Conservation (phyloP, 345 rosid genomes). For the Clarkia xantiana region DNA sequence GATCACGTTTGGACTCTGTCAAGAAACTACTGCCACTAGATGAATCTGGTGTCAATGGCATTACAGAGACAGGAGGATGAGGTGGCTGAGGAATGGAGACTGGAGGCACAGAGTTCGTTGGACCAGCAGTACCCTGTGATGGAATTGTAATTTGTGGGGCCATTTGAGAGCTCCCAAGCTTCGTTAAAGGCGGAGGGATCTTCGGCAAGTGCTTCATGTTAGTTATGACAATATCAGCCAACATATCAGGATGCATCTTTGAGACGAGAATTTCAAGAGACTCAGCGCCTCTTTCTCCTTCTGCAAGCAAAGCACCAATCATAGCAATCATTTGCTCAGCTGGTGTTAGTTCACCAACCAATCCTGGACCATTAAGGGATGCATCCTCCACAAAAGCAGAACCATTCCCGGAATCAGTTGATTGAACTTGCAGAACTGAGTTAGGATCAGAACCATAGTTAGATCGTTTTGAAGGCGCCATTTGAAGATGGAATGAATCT, state of each 20-base stretch:
- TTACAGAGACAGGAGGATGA: slow-evolving; percentile 22
- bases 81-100: slow-evolving; percentile 25
- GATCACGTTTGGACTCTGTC: slow-evolving; percentile 78
- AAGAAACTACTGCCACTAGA: slow-evolving; percentile 25
- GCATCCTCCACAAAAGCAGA: slow-evolving; percentile 41
- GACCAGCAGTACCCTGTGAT: slow-evolving; percentile 28
- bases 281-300: slow-evolving; percentile 97
- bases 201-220: slow-evolving; percentile 94
- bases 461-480: slow-evolving; percentile 52
- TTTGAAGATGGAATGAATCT: slow-evolving; percentile 39
- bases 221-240: slow-evolving; percentile 90
- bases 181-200: slow-evolving; percentile 43
- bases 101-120: slow-evolving; percentile 33
- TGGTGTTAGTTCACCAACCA: slow-evolving; percentile 61
- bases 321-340: slow-evolving; percentile 94
- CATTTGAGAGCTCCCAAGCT: slow-evolving; percentile 26
- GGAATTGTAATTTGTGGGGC: slow-evolving; percentile 28
- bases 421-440: slow-evolving; percentile 24
- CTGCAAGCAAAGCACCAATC: slow-evolving; percentile 98
- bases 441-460: slow-evolving; percentile 31
- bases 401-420: slow-evolving; percentile 37
- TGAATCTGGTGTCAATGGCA: slow-evolving; percentile 29
- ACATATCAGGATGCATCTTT: slow-evolving; percentile 87
- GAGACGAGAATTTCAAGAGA: slow-evolving; percentile 87
- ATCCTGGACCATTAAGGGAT: slow-evolving; percentile 26